These are phyloP conservation scores for Kluyveromyces starmeri DNA, from an alignment of 805 yeast genomes.

Conservation along the genomic window DNA sequence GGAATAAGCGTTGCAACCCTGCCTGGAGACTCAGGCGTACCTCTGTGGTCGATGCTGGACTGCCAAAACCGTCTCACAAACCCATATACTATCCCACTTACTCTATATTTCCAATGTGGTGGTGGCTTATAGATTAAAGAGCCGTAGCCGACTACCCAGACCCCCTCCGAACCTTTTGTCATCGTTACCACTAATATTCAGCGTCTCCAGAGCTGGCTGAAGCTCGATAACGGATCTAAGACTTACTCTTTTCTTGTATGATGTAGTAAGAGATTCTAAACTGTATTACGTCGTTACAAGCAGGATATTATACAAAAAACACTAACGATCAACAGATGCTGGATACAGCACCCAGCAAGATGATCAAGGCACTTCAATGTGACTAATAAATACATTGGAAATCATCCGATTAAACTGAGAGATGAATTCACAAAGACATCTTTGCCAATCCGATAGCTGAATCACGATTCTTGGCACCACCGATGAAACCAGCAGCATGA, in stretches of 20 bases:
- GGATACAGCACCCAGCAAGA: too few relatives aligned
- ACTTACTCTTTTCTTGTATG: too few relatives aligned
- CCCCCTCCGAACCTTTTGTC: constrained; percentile 16
- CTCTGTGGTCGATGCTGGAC: constrained; percentile 80
- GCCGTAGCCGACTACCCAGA: constrained; percentile 89
- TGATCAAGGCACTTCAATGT: too few relatives aligned
- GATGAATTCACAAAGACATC: constrained; percentile 24
- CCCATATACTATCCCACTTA: constrained; percentile 71
- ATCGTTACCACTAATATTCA: too few relatives aligned
- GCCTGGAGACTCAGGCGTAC: constrained; percentile 81
- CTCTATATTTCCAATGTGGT: constrained; percentile 49
- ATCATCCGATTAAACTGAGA: too few relatives aligned
- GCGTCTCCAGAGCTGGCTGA: too few relatives aligned
- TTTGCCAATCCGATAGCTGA: constrained; percentile 70
- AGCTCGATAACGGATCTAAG: too few relatives aligned
- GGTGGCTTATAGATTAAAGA: constrained; percentile 88
- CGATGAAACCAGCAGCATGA: constrained; percentile 96
- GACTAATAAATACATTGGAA: too few relatives aligned
- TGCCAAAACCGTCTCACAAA: constrained; percentile 87
- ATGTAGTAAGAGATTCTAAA: too few relatives aligned
- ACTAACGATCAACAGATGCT: too few relatives aligned
- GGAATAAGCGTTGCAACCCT: constrained; percentile 78
- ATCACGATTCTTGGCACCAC: constrained; percentile 79
- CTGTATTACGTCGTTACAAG: too few relatives aligned
- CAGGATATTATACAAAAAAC: too few relatives aligned